Evolutionary conservation across 805 yeast species (phyloP).

Genomic region (Pichia eremophila): DNA sequence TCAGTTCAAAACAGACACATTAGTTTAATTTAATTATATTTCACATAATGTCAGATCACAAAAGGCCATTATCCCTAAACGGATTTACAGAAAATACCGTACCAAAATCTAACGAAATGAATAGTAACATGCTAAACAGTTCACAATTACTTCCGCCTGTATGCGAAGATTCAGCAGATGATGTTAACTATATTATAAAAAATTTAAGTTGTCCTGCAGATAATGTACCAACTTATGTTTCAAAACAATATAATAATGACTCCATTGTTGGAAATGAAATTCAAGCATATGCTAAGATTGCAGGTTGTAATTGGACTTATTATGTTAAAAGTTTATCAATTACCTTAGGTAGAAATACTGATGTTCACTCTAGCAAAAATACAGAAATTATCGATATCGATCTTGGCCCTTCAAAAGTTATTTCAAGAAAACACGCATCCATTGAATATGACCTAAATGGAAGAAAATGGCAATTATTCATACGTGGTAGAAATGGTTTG

Average conservation of each 20-base stretch:
- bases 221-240: conserved; percentile 53
- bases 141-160: not conserved
- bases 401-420: conserved; percentile 96
- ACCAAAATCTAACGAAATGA: not conserved
- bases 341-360: conserved; percentile 80
- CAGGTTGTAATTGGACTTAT: conserved; percentile 90
- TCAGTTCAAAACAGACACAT: too few species aligned
- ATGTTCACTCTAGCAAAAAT: conserved; percentile 13
- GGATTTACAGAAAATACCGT: not conserved
- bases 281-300: conserved; percentile 96
- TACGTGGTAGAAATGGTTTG: conserved; percentile 88
- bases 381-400: conserved; percentile 59
- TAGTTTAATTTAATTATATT: too few species aligned
- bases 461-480: conserved; percentile 79
- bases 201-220: conserved; percentile 64
- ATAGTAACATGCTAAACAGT: not conserved
- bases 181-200: conserved; percentile 67
- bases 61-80: not conserved
- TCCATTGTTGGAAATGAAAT: conserved; percentile 64
- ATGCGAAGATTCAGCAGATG: conserved; percentile 49
- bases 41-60: not conserved
- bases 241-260: conserved; percentile 64
- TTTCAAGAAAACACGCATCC: conserved; percentile 80
- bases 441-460: conserved; percentile 67
- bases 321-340: conserved; percentile 74